phyloP scores from a whole-genome alignment of 768 basidiomycete species.

The Tricholoma sp. region DNA sequence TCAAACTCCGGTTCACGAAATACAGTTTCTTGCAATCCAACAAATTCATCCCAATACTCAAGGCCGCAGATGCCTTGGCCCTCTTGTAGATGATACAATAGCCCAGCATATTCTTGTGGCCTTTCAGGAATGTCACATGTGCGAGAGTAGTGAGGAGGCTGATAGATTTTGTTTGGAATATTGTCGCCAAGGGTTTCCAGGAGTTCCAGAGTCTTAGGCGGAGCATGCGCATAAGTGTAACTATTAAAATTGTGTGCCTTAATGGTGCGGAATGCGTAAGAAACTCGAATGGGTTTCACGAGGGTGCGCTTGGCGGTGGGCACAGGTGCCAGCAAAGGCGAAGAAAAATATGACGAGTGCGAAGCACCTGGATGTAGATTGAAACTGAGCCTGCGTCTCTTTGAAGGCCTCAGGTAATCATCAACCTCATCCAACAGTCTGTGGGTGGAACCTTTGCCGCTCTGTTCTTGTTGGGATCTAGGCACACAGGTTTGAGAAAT shows the following conservation, averaged over 20 bases:
- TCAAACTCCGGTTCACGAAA: conserved; percentile 12
- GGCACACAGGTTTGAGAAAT: not conserved
- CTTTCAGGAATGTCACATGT: conserved; percentile 60
- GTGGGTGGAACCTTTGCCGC: too few relatives aligned
- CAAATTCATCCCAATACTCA: conserved; percentile 48
- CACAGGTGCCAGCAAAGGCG: conserved; percentile 1
- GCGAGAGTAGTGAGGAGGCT: conserved; percentile 75
- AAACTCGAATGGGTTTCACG: conserved; percentile 19
- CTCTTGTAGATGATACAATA: conserved; percentile 67
- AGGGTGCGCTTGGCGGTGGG: not conserved
- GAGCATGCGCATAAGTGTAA: conserved; percentile 43
- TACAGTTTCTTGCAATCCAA: not conserved
- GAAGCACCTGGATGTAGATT: not conserved
- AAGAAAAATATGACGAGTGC: conserved; percentile 2
- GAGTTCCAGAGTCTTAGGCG: conserved; percentile 49
- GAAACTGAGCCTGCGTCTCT: conserved; percentile 1
- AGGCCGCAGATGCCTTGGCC: conserved; percentile 51
- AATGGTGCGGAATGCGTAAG: conserved; percentile 21
- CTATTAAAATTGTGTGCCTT: conserved; percentile 28
- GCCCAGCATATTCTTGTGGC: conserved; percentile 75
- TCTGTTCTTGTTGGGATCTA: not conserved
- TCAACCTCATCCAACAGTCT: not conserved
- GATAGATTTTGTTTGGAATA: conserved; percentile 61
- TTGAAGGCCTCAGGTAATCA: not conserved
- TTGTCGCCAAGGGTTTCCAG: conserved; percentile 37